Evolutionary conservation across 192 early-diverging fungal genomes (phyloP).

Genomic region (Fimicolochytrium jonesii): DNA sequence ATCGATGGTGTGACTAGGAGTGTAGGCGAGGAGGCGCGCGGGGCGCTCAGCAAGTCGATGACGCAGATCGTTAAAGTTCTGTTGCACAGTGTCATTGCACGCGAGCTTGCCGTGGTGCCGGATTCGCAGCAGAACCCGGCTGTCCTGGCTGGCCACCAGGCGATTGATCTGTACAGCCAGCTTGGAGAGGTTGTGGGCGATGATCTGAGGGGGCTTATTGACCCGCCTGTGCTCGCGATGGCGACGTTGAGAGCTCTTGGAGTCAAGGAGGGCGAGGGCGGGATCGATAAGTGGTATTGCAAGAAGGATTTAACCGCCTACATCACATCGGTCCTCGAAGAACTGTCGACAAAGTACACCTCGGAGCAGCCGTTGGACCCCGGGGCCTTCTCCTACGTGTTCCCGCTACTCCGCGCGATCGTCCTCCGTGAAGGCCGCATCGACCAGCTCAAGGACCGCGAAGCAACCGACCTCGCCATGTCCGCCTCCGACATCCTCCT

Average conservation of each 20-base stretch:
- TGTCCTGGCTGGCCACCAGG: constrained; percentile 52
- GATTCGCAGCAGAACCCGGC: constrained; percentile 26
- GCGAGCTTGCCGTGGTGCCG: constrained; percentile 29
- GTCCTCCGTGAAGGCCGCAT: constrained; percentile 34
- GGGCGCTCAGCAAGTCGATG: constrained; percentile 47
- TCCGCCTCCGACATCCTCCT: constrained; percentile 39
- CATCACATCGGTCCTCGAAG: not conserved
- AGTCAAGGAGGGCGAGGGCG: constrained; percentile 23
- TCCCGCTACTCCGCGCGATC: constrained; percentile 40
- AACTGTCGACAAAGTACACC: constrained; percentile 18
- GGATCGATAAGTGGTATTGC: too few species aligned
- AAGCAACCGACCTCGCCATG: constrained; percentile 37
- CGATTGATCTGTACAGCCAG: constrained; percentile 51
- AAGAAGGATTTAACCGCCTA: not conserved
- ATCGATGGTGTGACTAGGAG: constrained; percentile 52
- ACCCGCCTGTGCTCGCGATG: constrained; percentile 19
- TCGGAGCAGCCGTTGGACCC: constrained; percentile 21
- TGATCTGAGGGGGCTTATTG: not conserved
- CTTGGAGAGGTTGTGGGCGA: constrained; percentile 38
- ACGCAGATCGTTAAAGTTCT: constrained; percentile 24
- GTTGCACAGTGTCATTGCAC: constrained; percentile 39
- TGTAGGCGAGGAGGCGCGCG: constrained; percentile 53
- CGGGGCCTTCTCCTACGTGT: constrained; percentile 39
- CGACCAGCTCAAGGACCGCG: constrained; percentile 35
- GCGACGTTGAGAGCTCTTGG: constrained; percentile 30